Conservation (phyloP, 2,329 filamentous ascomycete genomes). For the Neofusicoccum umdonicola region DNA sequence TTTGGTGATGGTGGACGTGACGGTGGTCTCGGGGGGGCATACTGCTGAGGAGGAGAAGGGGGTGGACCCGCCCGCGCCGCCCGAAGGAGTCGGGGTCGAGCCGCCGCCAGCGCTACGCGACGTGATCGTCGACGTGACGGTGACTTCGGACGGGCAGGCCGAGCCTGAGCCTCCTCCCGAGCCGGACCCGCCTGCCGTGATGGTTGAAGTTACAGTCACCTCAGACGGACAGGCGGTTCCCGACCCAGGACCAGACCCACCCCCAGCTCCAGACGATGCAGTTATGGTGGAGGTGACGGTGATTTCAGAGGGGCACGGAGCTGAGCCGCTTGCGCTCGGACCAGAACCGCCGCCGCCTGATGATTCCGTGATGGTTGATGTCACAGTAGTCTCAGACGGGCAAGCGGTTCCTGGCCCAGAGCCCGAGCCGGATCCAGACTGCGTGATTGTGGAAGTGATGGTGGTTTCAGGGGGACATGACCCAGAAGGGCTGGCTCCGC, state of each 20-base stretch:
- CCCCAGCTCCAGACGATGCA: not conserved
- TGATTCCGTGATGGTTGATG: not conserved
- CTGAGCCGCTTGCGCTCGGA: not conserved
- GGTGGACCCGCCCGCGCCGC: not conserved
- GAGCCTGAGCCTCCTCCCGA: not conserved
- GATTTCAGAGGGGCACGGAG: not conserved
- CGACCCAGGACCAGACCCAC: not conserved
- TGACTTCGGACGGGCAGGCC: not conserved
- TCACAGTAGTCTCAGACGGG: not conserved
- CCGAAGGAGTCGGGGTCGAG: not conserved
- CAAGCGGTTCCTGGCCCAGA: not conserved
- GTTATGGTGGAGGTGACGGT: slow-evolving; percentile 1
- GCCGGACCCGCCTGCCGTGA: not conserved
- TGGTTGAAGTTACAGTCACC: not conserved
- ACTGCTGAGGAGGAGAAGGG: not conserved
- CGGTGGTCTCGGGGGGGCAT: not conserved
- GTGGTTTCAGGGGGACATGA: not conserved
- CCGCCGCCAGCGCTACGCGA: not conserved
- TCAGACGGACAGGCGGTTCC: not conserved
- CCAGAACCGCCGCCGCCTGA: not conserved
- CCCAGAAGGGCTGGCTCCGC: not conserved
- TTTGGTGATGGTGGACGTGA: not conserved
- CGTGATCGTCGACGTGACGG: not conserved
- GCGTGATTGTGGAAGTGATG: not conserved
- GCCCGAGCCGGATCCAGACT: not conserved